A percentile compares a stretch with the other conserved stretches of the same genome.
Conservation (phyloP, 164 flowering plant species). For the Santalum album region DNA sequence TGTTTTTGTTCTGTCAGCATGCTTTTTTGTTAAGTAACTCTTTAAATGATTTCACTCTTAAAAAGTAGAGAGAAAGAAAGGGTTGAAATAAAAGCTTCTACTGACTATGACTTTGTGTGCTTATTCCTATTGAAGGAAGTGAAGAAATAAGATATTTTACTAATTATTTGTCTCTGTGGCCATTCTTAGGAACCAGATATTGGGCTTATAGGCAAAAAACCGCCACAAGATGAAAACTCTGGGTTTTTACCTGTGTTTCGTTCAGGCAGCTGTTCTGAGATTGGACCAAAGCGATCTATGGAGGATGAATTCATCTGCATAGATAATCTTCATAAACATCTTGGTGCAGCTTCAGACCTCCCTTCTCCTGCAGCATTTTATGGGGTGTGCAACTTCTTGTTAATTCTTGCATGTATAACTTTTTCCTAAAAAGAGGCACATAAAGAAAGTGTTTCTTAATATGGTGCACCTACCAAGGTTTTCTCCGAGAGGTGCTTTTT, state of each 20-base stretch:
- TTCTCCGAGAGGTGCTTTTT: too few relatives aligned
- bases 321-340: slow-evolving; percentile 35
- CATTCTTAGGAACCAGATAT: slow-evolving; percentile 20
- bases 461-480: too few relatives aligned
- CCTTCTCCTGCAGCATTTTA: slow-evolving; percentile 49
- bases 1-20: too few relatives aligned
- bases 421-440: too few relatives aligned
- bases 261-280: slow-evolving; percentile 59
- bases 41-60: too few relatives aligned
- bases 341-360: slow-evolving; percentile 18
- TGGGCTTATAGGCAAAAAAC: slow-evolving; percentile 15
- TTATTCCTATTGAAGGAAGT: neutral
- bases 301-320: slow-evolving; percentile 52
- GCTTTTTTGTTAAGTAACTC: too few relatives aligned
- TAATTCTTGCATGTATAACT: too few relatives aligned
- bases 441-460: too few relatives aligned
- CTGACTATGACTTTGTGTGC: too few relatives aligned
- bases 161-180: neutral
- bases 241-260: slow-evolving; percentile 33
- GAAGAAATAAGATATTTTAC: neutral
- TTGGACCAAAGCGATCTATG: slow-evolving; percentile 49
- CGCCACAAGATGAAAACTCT: slow-evolving; percentile 20
- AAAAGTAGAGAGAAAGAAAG: too few relatives aligned
- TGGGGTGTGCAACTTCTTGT: slow-evolving; percentile 32
- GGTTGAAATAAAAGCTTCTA: too few relatives aligned